Conservation (phyloP, 305 asterid species). For the Solanum hybrid region DNA sequence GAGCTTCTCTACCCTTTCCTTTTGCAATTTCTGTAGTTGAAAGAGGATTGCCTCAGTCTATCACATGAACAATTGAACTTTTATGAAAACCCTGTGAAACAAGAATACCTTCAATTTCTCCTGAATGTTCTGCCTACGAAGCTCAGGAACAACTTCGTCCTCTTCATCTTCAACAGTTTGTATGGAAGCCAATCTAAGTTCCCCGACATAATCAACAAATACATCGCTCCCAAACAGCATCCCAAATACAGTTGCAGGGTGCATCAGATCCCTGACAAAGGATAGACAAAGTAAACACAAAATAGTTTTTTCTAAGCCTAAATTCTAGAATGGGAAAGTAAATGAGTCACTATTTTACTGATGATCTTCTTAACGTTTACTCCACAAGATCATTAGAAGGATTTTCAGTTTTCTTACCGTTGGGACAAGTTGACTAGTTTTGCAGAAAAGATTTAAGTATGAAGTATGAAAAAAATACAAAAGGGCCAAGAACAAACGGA, state of each 20-base stretch:
- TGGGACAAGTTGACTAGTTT: not conserved
- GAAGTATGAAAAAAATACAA: not conserved
- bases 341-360: not conserved
- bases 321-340: not conserved
- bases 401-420: not conserved
- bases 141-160: constrained; percentile 30
- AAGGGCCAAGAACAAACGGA: not conserved
- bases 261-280: constrained; percentile 52
- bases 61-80: not conserved
- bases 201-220: constrained; percentile 69
- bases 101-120: constrained; percentile 58
- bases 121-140: constrained; percentile 49
- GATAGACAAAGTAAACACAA: not conserved
- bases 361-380: not conserved
- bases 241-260: constrained; percentile 75
- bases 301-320: not conserved
- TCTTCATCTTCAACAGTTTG: constrained; percentile 52
- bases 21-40: constrained; percentile 46
- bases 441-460: not conserved
- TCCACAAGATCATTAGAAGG: not conserved
- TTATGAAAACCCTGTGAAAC: not conserved
- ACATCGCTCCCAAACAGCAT: constrained; percentile 70
- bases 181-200: constrained; percentile 59
- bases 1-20: constrained; percentile 71
- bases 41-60: constrained; percentile 12